phyloP scores from a whole-genome alignment of 345 rosid species.

The Ricinus communis region DNA sequence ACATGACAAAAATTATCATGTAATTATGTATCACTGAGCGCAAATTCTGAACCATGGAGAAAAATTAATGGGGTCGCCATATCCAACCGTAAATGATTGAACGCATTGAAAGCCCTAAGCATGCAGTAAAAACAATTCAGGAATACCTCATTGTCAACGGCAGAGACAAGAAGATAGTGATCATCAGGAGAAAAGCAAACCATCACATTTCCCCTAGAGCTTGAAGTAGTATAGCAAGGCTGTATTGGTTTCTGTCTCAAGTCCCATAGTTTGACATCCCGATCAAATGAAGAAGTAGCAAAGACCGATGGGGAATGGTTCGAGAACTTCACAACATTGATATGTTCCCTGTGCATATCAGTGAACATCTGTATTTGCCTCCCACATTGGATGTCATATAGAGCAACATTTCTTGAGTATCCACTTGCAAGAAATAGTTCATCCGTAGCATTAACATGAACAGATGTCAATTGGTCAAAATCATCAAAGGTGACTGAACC shows the following conservation, averaged over 20 bases:
- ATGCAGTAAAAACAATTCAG: constrained; percentile 7
- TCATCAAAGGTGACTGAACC: constrained; percentile 72
- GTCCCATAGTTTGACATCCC: constrained; percentile 90
- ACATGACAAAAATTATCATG: constrained; percentile 17
- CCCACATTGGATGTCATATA: constrained; percentile 77
- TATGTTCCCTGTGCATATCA: constrained; percentile 87
- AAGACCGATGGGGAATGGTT: constrained; percentile 83
- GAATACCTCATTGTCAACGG: constrained; percentile 94
- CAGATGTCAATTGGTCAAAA: constrained; percentile 87
- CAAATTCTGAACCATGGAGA: not conserved
- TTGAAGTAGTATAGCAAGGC: constrained; percentile 79
- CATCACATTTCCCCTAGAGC: constrained; percentile 93
- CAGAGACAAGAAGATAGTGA: constrained; percentile 90
- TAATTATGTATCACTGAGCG: no score
- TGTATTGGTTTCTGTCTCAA: constrained; percentile 71
- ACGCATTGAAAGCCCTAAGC: not conserved
- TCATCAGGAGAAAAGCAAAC: constrained; percentile 99
- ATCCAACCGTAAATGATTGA: not conserved
- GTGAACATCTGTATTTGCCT: constrained; percentile 70
- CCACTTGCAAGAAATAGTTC: constrained; percentile 94
- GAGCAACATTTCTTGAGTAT: constrained; percentile 79
- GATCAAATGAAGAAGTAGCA: constrained; percentile 97
- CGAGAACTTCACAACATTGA: constrained; percentile 88
- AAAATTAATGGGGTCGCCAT: not conserved
- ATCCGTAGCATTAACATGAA: constrained; percentile 84